phyloP scores from a whole-genome alignment of 495 filamentous ascomycete species.

The Aspergillus campestris region DNA sequence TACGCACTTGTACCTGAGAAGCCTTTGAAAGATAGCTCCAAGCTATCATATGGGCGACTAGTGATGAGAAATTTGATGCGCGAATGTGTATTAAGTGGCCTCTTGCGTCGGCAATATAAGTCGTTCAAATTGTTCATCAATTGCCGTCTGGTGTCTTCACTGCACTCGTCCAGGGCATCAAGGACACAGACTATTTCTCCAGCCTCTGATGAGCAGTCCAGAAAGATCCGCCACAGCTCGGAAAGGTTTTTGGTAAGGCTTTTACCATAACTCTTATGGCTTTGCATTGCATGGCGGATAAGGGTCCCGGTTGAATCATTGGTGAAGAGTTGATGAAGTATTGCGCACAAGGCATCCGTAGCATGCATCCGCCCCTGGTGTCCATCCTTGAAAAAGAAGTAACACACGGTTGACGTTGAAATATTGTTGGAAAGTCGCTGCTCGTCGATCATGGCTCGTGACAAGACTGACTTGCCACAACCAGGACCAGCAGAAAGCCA shows the following conservation, averaged over 20 bases:
- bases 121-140: too few relatives aligned
- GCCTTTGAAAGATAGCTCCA: conserved; percentile 14
- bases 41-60: conserved; percentile 26
- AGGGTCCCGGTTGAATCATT: background rate
- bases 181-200: conserved; percentile 37
- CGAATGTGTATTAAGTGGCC: too few relatives aligned
- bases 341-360: conserved; percentile 19
- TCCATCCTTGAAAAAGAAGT: conserved; percentile 37
- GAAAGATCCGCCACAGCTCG: conserved; percentile 35
- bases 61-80: conserved; percentile 32
- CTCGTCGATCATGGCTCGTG: conserved; percentile 23
- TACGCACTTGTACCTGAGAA: conserved; percentile 7
- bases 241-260: conserved; percentile 17
- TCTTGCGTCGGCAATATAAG: too few relatives aligned
- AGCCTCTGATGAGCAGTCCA: conserved; percentile 14
- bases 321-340: conserved; percentile 32
- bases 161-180: conserved; percentile 39
- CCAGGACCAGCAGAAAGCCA: conserved; percentile 35
- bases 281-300: conserved; percentile 14
- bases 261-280: conserved; percentile 10
- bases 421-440: conserved; percentile 6
- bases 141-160: too few relatives aligned
- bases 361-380: conserved; percentile 9
- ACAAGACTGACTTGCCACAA: conserved; percentile 36
- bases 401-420: conserved; percentile 20